A percentile compares a stretch with the other conserved stretches of the same genome.
phyloP scores from a whole-genome alignment of 495 filamentous ascomycete genomes.

The Penicillium mononematosum region DNA sequence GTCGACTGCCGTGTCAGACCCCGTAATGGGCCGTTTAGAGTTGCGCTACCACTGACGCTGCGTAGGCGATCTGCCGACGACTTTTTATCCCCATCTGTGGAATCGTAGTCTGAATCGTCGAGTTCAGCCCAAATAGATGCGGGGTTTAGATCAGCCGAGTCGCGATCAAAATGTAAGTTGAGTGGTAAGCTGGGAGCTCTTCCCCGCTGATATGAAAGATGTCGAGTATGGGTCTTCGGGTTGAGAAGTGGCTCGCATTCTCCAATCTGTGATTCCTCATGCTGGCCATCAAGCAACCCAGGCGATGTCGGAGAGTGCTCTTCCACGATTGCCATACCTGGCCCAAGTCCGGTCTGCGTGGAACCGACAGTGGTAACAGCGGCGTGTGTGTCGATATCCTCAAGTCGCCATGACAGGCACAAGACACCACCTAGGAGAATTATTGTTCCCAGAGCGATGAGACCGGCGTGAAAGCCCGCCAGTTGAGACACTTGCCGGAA shows the following conservation, averaged over 20 bases:
- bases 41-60: conserved; percentile 28
- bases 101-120: conserved; percentile 45
- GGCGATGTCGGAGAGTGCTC: conserved; percentile 30
- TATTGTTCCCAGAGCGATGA: conserved; percentile 83
- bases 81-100: conserved; percentile 17
- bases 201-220: conserved; percentile 27
- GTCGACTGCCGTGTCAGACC: conserved; percentile 28
- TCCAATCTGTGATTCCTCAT: conserved; percentile 35
- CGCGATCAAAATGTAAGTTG: conserved; percentile 27
- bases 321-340: conserved; percentile 46
- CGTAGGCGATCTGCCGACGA: conserved; percentile 27
- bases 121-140: conserved; percentile 54
- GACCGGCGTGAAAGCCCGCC: conserved; percentile 67
- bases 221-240: conserved; percentile 17
- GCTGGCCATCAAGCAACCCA: conserved; percentile 26
- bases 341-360: conserved; percentile 42
- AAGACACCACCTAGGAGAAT: conserved; percentile 87
- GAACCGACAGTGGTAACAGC: conserved; percentile 40
- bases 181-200: conserved; percentile 42
- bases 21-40: conserved; percentile 21
- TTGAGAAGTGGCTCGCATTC: conserved; percentile 45
- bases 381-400: conserved; percentile 62
- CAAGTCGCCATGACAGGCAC: conserved; percentile 89
- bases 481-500: conserved; percentile 86
- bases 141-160: conserved; percentile 38